A percentile compares a stretch with the other conserved stretches of the same genome.
Evolutionary conservation across 176 grass and related monocot species (phyloP).

Genomic region (Oryza longistaminata): DNA sequence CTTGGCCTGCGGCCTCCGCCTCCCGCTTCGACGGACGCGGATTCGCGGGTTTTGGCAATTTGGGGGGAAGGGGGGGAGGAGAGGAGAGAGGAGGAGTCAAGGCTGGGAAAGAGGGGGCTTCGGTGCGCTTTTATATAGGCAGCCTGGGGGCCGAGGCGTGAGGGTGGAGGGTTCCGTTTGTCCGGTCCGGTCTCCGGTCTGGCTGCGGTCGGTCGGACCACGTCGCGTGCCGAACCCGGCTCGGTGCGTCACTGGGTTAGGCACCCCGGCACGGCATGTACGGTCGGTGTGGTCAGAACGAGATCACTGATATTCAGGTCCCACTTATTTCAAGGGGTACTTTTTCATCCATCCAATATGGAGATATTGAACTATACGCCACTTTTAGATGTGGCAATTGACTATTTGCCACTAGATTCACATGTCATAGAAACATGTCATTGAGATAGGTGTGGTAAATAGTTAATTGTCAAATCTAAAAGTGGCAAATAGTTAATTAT

Average conservation of each 20-base stretch:
- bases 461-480: too few species aligned
- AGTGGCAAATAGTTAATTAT: too few species aligned
- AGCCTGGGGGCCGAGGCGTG: neutral
- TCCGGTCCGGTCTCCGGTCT: slow-evolving; percentile 32
- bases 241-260: neutral
- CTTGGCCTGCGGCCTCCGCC: neutral
- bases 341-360: too few species aligned
- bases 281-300: neutral
- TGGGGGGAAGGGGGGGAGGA: neutral
- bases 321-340: too few species aligned
- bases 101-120: neutral
- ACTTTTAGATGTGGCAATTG: too few species aligned
- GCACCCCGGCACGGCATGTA: neutral
- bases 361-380: too few species aligned
- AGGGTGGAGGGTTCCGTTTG: slow-evolving; percentile 35
- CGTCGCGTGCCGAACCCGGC: slow-evolving; percentile 1
- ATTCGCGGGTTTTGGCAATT: slow-evolving; percentile 43
- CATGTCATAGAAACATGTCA: too few species aligned
- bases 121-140: slow-evolving; percentile 49
- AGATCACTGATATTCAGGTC: too few species aligned
- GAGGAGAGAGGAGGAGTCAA: neutral
- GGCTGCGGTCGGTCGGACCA: slow-evolving; percentile 25
- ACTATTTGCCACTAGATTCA: too few species aligned
- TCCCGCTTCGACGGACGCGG: slow-evolving; percentile 47
- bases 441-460: too few species aligned